Evolutionary conservation across 2,329 filamentous ascomycete genomes (phyloP).

Genomic region (Aspergillus latus): DNA sequence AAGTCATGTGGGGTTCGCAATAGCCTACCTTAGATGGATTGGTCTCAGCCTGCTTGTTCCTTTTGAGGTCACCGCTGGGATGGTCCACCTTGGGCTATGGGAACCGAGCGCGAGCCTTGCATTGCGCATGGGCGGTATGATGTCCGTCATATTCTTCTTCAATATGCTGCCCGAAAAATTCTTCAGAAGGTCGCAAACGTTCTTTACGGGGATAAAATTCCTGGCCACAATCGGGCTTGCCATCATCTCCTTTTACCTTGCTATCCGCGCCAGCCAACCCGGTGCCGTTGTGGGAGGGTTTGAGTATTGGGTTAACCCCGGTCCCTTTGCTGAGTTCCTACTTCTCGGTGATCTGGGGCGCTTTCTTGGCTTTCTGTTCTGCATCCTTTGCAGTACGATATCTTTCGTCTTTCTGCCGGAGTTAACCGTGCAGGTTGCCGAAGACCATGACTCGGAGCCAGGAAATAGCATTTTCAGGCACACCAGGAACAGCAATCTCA

Average conservation of each 20-base stretch:
- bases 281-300: slow-evolving; percentile 51
- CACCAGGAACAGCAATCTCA: slow-evolving; percentile 55
- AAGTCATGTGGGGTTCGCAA: slow-evolving; percentile 39
- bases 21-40: slow-evolving; percentile 49
- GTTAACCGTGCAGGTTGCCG: slow-evolving; percentile 55
- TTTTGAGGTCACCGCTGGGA: slow-evolving; percentile 65
- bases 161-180: slow-evolving; percentile 50
- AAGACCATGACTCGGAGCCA: slow-evolving; percentile 52
- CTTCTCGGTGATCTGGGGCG: slow-evolving; percentile 47
- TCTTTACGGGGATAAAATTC: slow-evolving; percentile 52
- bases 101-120: slow-evolving; percentile 38
- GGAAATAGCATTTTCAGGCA: slow-evolving; percentile 55
- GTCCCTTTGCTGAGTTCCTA: slow-evolving; percentile 51
- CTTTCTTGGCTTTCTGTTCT: slow-evolving; percentile 52
- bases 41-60: slow-evolving; percentile 47
- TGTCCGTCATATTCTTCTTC: slow-evolving; percentile 56
- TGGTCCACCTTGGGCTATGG: slow-evolving; percentile 65
- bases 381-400: slow-evolving; percentile 52
- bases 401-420: slow-evolving; percentile 56
- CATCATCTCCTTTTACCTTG: slow-evolving; percentile 52
- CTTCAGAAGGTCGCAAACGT: slow-evolving; percentile 52
- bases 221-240: slow-evolving; percentile 51
- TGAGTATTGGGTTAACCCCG: slow-evolving; percentile 51
- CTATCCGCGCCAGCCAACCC: slow-evolving; percentile 51
- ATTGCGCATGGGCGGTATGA: slow-evolving; percentile 52